A percentile compares a stretch with the other conserved stretches of the same genome.
These are phyloP conservation scores for Diaporthe sp. DNA, from an alignment of 2,329 filamentous ascomycete genomes.

Conservation along the genomic window DNA sequence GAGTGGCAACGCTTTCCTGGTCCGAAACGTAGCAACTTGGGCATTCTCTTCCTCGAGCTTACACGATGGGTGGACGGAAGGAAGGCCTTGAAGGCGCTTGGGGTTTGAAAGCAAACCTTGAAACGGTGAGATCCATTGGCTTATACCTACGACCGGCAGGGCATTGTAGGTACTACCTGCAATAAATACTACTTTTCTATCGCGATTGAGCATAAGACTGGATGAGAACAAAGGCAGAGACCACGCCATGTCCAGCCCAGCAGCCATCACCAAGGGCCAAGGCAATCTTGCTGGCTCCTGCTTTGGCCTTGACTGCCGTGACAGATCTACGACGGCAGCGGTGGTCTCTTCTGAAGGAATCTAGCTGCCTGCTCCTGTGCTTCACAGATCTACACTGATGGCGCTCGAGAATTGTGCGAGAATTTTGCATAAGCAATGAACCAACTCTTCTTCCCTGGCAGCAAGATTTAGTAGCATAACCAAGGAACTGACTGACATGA, in stretches of 20 bases:
- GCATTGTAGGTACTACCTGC: not conserved
- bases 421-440: not conserved
- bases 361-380: not conserved
- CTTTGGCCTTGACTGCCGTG: not conserved
- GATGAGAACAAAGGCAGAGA: not conserved
- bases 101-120: not conserved
- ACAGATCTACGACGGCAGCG: conserved; percentile 11
- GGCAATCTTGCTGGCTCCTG: not conserved
- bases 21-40: not conserved
- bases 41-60: too few relatives aligned
- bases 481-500: not conserved
- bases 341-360: conserved; percentile 7
- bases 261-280: not conserved
- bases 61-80: not conserved
- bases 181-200: not conserved
- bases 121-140: not conserved
- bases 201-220: not conserved
- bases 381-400: not conserved
- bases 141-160: not conserved
- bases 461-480: not conserved
- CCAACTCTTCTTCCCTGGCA: not conserved
- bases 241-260: not conserved
- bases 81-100: not conserved
- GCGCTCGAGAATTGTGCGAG: not conserved
- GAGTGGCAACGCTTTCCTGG: not conserved